Conservation (phyloP, 169 alveolate genomes). For the Plasmodium chabaudi region DNA sequence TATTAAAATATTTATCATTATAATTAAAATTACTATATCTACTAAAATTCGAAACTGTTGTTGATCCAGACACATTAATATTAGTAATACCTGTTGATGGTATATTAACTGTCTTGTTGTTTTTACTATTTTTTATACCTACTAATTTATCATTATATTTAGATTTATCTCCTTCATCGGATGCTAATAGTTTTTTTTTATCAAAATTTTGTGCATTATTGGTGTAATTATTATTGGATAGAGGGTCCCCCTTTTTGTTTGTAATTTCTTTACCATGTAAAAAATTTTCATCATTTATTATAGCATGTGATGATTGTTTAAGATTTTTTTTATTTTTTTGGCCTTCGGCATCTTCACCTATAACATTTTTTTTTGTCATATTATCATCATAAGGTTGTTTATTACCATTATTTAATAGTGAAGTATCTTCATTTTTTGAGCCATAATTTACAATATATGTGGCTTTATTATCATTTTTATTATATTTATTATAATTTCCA, state of each 20-base stretch:
- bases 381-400: constrained; percentile 42
- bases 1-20: constrained; percentile 68
- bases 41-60: constrained; percentile 10
- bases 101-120: constrained; percentile 2
- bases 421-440: constrained; percentile 30
- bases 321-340: constrained; percentile 21
- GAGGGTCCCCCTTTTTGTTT: constrained; percentile 13
- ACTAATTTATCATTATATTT: constrained; percentile 39
- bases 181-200: constrained; percentile 24
- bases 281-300: constrained; percentile 21
- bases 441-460: constrained; percentile 7
- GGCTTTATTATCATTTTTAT: constrained; percentile 16
- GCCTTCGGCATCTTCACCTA: constrained; percentile 10
- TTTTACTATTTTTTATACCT: constrained; percentile 44
- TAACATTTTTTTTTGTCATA: constrained; percentile 10
- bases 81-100: constrained; percentile 2
- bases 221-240: constrained; percentile 3
- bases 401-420: constrained; percentile 32
- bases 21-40: constrained; percentile 60
- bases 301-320: constrained; percentile 18
- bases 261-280: constrained; percentile 12
- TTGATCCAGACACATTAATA: constrained; percentile 4
- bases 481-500: constrained; percentile 7
- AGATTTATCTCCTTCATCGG: constrained; percentile 31
- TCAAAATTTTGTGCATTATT: constrained; percentile 15